Evolutionary conservation across 2,329 filamentous ascomycete species (phyloP).

Genomic region (Hypoxylon sp.): DNA sequence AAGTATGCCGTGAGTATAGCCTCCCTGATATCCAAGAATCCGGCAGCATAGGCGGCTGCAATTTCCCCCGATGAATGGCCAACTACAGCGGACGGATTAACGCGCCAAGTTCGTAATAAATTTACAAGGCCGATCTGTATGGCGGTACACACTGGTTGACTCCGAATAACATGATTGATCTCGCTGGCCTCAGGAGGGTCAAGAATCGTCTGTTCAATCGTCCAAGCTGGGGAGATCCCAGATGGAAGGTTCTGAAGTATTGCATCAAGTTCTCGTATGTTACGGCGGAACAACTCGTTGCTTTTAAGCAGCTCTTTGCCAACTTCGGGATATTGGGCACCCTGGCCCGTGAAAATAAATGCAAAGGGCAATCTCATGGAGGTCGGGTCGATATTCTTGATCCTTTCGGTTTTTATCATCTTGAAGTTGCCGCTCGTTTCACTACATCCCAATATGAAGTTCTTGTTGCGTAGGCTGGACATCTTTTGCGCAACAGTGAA

Average conservation of each 20-base stretch:
- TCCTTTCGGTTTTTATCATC: too few species aligned
- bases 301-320: constrained; percentile 1
- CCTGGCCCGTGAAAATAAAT: constrained; percentile 26
- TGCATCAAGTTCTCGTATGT: constrained; percentile 7
- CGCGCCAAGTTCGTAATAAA: constrained; percentile 33
- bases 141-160: background rate
- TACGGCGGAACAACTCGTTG: background rate
- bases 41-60: constrained; percentile 60
- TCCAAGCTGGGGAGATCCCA: too few species aligned
- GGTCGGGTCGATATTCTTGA: too few species aligned
- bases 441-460: too few species aligned
- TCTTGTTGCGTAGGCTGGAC: too few species aligned
- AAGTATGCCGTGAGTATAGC: constrained; percentile 46
- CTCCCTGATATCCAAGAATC: constrained; percentile 39
- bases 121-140: constrained; percentile 7
- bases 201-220: background rate
- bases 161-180: background rate
- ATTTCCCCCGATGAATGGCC: constrained; percentile 58
- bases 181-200: background rate
- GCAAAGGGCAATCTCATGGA: background rate
- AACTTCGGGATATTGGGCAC: constrained; percentile 17
- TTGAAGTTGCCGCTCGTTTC: too few species aligned
- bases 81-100: constrained; percentile 27
- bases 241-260: too few species aligned
- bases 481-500: too few species aligned